Evolutionary conservation across 495 filamentous ascomycete genomes (phyloP).

Genomic region (Aspergillus steynii): DNA sequence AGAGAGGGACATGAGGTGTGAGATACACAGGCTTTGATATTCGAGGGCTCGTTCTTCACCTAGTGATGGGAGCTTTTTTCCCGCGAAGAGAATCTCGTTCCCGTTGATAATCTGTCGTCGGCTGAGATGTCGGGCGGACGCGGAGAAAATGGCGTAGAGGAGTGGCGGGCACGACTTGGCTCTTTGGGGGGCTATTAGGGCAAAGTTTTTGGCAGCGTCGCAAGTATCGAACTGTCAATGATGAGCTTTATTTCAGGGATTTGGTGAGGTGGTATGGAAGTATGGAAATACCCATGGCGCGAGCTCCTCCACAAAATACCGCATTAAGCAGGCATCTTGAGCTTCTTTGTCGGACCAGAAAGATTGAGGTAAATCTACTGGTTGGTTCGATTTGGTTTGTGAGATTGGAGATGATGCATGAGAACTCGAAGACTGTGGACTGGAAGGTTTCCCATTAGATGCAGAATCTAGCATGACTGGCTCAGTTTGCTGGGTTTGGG

Average conservation of each 20-base stretch:
- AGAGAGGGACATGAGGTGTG: constrained; percentile 21
- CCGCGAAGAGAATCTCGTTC: neutral
- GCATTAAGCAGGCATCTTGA: constrained; percentile 11
- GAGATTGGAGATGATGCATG: no score
- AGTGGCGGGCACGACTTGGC: constrained; percentile 13
- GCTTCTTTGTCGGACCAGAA: constrained; percentile 4
- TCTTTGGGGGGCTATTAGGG: constrained; percentile 8
- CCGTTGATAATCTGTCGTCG: constrained; percentile 3
- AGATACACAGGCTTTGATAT: constrained; percentile 32
- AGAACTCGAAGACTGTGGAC: no score
- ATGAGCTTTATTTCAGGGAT: neutral
- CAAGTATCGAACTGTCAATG: constrained; percentile 17
- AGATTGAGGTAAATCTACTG: neutral
- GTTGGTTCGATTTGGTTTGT: no score
- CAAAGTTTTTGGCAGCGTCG: constrained; percentile 14
- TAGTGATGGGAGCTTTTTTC: constrained; percentile 15
- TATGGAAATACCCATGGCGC: constrained; percentile 5
- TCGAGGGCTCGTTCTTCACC: constrained; percentile 24
- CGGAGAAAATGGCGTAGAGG: constrained; percentile 13
- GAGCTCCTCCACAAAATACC: constrained; percentile 11
- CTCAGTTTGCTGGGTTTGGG: no score
- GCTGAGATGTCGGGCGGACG: constrained; percentile 17
- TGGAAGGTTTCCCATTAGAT: no score
- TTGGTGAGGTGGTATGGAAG: neutral
- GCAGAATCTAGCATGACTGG: no score